Conservation (phyloP, 139 green algal genomes). For the Nannochloris sp. region DNA sequence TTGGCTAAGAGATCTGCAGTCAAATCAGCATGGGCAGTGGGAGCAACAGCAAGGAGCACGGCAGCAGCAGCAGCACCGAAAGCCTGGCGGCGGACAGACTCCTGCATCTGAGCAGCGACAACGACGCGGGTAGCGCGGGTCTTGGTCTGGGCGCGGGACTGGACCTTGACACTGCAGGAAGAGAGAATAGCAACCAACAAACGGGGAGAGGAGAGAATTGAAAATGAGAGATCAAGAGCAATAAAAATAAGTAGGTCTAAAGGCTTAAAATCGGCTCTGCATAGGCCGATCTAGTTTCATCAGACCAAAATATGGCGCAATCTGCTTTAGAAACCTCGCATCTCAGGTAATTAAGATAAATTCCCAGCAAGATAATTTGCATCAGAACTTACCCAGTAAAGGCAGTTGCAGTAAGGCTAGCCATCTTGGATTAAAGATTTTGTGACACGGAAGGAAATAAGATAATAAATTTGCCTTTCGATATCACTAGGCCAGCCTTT, state of each 20-base stretch:
- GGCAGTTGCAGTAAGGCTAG: conserved; percentile 2
- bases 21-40: conserved; percentile 21
- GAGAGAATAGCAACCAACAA: background rate
- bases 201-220: background rate
- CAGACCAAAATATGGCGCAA: too few species aligned
- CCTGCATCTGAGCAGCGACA: background rate
- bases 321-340: too few species aligned
- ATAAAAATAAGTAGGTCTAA: background rate
- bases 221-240: background rate
- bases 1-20: conserved; percentile 48
- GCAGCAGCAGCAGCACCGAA: background rate
- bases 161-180: conserved; percentile 8
- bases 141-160: background rate
- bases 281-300: too few species aligned
- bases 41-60: background rate
- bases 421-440: conserved; percentile 1
- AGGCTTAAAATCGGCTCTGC: too few species aligned
- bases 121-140: background rate
- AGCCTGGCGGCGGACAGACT: background rate
- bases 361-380: too few species aligned
- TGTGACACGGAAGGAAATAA: too few species aligned
- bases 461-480: too few species aligned
- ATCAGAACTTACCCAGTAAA: conserved; percentile 10
- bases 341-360: too few species aligned
- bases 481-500: too few species aligned